Evolutionary conservation across 306 rosid species (phyloP), one percentile per base, ranked within the genome.

Genomic region (Cicer pinnatifidum): DNA sequence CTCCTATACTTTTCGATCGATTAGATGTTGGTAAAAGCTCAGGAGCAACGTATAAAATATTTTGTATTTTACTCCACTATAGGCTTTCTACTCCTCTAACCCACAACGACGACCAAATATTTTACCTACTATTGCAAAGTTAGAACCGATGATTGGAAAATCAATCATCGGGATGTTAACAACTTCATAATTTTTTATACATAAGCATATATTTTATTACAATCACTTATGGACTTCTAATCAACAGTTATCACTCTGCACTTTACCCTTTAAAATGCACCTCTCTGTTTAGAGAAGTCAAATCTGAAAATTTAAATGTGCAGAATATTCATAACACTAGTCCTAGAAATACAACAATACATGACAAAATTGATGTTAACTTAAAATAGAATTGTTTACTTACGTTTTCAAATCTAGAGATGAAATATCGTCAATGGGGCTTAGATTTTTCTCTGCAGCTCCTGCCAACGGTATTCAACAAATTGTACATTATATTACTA

Each of bases 351-450:
- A 40, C 57, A 64, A 48, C 6, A 67, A 68, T n/a, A 54, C 8
- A 57, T 35, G 69, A 44, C 58, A 50, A 11, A 53, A 68, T 11
- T 73, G 65, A 59, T 71, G 65, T 48, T 28, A 28, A 28, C 35
- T 28, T 28, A 28, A 28, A 28, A 28, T 28, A 28, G 61, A 20
- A 72, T 53, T 60, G 79, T 46, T 54, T 38, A 71, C 97, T 86
- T 84, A 95, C 99, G 97, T 86, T 90, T 90, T 95, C 84, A 91
- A 83, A 88, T 92, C 97, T 44, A 95, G 87, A 74, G 93, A 84
- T 20, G 99, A 73, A 43, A 91, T 85, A 48, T 91, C 99, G 61
- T 89, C 97, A 57, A 91, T 81, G 57, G 92, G 56, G 76, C 86
- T 83, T 76, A 83, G 40, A 71, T 80, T 89, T 79, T 85, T 91